Base-by-base conservation (phyloP, 2,329 filamentous ascomycete species). In the Xylariales sp. region DNA sequence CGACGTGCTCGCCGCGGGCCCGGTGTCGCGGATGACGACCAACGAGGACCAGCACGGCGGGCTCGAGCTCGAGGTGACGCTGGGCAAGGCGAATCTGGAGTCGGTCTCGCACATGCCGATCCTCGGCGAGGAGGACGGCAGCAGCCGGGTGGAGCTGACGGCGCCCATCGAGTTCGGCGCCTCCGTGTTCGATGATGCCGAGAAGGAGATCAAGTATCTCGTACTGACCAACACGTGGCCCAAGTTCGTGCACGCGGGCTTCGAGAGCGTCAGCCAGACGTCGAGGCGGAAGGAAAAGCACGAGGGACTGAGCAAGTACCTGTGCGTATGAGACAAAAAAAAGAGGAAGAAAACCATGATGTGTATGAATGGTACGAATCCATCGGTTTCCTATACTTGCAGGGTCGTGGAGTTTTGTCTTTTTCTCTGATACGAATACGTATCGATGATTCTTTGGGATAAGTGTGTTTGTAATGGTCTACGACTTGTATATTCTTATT, bases 221-320 rank as follows among this genome's bases (percentile, higher is more conserved):
- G 48, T 56, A 5, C 44, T 56, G 23, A 55, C 53, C 15, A 56
- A 56, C 40, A 56, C 53, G 0, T 56, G 53, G 53, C 53, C 53
- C 23, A 56, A 54, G 40, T 56, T 55, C 29, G 47, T 56, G 33
- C 50, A 43, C 16, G 32, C 40, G 23, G 40, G 38, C 13, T 29
- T 40, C 20, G 43, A 43, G 12, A 35, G 30, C 31, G 19, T 24
- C 4, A 33, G 30, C 27, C 35, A 36, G 16, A 12, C 23, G 1
- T 15, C 5, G 10, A 16, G 14, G 7, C 17, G 20, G 30, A 37
- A 39, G 4, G 37, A 39, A 29, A 39, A 34, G 21, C 20, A 42
- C 36, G 19, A 35, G 25, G 20, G 28, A 6, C 18, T 38, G 32
- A 35, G 32, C 10, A 33, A 37, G 19, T 38, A 36, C 32, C 17